Percentiles rank a stretch among this genome's conserved stretches.
phyloP scores from a whole-genome alignment of 768 basidiomycete species.

The Suillus decipiens region DNA sequence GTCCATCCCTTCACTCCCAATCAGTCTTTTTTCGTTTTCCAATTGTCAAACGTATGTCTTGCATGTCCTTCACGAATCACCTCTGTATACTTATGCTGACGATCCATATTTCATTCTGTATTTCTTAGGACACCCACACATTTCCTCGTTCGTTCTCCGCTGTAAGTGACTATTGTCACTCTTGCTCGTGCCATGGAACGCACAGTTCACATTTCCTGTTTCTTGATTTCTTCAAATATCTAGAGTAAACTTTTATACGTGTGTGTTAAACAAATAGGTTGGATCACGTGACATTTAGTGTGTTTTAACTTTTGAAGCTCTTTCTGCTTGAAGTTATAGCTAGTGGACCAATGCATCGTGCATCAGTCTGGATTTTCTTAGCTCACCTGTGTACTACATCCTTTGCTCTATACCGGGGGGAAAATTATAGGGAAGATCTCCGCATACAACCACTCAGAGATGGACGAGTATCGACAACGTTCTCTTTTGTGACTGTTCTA shows the following conservation, averaged over 20 bases:
- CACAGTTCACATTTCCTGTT: too few relatives aligned
- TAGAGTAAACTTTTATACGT: not conserved
- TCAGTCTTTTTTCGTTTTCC: too few relatives aligned
- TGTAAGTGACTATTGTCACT: too few relatives aligned
- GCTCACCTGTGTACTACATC: not conserved
- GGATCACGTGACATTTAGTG: not conserved
- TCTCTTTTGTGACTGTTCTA: slow-evolving; percentile 74
- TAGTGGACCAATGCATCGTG: slow-evolving; percentile 1
- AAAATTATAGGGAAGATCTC: slow-evolving; percentile 52
- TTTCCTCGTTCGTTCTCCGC: too few relatives aligned
- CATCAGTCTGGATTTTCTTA: not conserved
- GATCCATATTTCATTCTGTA: too few relatives aligned
- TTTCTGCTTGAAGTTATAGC: not conserved
- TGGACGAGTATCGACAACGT: slow-evolving; percentile 79
- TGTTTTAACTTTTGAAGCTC: not conserved
- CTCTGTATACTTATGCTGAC: too few relatives aligned
- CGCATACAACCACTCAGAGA: slow-evolving; percentile 66
- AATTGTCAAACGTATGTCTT: too few relatives aligned
- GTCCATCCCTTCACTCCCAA: too few relatives aligned
- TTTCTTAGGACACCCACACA: too few relatives aligned
- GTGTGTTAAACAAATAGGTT: not conserved
- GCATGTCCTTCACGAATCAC: too few relatives aligned
- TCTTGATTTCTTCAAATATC: too few relatives aligned
- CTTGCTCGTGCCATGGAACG: too few relatives aligned
- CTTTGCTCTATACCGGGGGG: slow-evolving; percentile 15